These are phyloP conservation scores for Glarea lozoyensis DNA, from an alignment of 495 filamentous ascomycete genomes.

Conservation along the genomic window DNA sequence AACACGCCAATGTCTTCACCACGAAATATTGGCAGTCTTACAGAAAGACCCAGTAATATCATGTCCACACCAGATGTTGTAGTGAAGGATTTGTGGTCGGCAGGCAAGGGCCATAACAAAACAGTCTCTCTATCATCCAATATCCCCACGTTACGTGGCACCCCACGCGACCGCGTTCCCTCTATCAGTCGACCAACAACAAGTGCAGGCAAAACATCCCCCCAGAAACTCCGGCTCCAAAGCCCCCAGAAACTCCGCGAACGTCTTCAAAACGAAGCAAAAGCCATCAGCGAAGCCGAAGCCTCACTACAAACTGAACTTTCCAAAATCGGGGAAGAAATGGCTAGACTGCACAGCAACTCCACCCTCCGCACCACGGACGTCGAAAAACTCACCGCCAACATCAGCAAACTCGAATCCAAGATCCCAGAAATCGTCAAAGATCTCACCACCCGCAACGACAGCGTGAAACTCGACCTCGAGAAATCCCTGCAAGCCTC, in stretches of 20 bases:
- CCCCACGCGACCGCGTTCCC: slow-evolving; percentile 11
- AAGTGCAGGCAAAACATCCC: slow-evolving; percentile 27
- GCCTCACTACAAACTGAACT: slow-evolving; percentile 66
- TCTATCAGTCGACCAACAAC: slow-evolving; percentile 21
- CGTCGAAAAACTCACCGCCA: slow-evolving; percentile 40
- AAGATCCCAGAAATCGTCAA: slow-evolving; percentile 50
- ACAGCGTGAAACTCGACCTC: slow-evolving; percentile 55
- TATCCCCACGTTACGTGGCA: slow-evolving; percentile 17
- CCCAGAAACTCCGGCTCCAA: slow-evolving; percentile 68
- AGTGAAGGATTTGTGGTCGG: slow-evolving; percentile 13
- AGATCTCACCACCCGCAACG: slow-evolving; percentile 51
- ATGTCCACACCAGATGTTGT: slow-evolving; percentile 16
- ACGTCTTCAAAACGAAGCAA: slow-evolving; percentile 74
- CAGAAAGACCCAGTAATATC: slow-evolving; percentile 18
- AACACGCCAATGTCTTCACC: slow-evolving; percentile 8
- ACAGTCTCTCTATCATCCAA: slow-evolving; percentile 17
- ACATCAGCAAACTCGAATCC: slow-evolving; percentile 55
- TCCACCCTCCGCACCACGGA: slow-evolving; percentile 18
- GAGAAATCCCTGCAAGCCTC: slow-evolving; percentile 59
- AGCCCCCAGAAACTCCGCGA: slow-evolving; percentile 89
- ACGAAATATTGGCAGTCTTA: slow-evolving; percentile 16
- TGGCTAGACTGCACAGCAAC: slow-evolving; percentile 50
- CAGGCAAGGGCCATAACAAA: slow-evolving; percentile 14
- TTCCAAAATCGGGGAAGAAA: slow-evolving; percentile 72
- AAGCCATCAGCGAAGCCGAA: slow-evolving; percentile 58